Evolutionary conservation across 495 filamentous ascomycete species (phyloP).

Genomic region (Podospora pseudoanserina): DNA sequence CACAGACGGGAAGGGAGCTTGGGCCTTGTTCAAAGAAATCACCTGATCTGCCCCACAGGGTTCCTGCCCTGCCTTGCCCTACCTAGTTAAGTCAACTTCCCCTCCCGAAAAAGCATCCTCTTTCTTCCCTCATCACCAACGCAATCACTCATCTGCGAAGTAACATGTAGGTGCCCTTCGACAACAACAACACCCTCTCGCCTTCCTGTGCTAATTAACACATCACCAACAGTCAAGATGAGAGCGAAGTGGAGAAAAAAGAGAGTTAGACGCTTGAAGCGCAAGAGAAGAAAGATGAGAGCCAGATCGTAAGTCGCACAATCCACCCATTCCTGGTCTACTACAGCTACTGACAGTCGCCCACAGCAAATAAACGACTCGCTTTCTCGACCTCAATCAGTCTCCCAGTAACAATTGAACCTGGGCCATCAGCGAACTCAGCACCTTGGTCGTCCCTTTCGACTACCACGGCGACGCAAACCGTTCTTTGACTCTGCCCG

Average conservation of each 20-base stretch:
- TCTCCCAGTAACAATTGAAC: slow-evolving; percentile 16
- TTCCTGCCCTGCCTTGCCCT: slow-evolving; percentile 33
- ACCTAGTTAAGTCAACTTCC: slow-evolving; percentile 26
- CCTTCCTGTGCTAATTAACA: slow-evolving; percentile 15
- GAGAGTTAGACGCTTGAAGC: slow-evolving; percentile 94
- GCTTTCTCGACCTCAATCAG: slow-evolving; percentile 35
- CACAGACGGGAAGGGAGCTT: slow-evolving; percentile 16
- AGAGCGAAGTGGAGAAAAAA: slow-evolving; percentile 99
- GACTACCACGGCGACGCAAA: slow-evolving; percentile 18
- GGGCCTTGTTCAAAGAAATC: slow-evolving; percentile 12
- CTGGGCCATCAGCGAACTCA: slow-evolving; percentile 22
- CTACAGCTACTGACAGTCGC: slow-evolving; percentile 31
- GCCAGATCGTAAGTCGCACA: slow-evolving; percentile 70
- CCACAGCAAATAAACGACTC: slow-evolving; percentile 67
- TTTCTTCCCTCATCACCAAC: slow-evolving; percentile 30
- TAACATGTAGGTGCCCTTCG: slow-evolving; percentile 20
- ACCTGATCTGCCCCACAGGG: slow-evolving; percentile 37
- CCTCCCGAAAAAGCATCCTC: slow-evolving; percentile 29
- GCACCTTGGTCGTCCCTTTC: slow-evolving; percentile 12
- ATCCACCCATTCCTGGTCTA: slow-evolving; percentile 6
- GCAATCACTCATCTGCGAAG: slow-evolving; percentile 32
- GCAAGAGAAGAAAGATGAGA: slow-evolving; percentile 98
- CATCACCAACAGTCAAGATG: slow-evolving; percentile 59
- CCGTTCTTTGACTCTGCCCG: slow-evolving; percentile 21
- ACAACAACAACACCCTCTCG: slow-evolving; percentile 8